Evolutionary conservation across 805 yeast species (phyloP).

Genomic region (Nakazawaea holstii): DNA sequence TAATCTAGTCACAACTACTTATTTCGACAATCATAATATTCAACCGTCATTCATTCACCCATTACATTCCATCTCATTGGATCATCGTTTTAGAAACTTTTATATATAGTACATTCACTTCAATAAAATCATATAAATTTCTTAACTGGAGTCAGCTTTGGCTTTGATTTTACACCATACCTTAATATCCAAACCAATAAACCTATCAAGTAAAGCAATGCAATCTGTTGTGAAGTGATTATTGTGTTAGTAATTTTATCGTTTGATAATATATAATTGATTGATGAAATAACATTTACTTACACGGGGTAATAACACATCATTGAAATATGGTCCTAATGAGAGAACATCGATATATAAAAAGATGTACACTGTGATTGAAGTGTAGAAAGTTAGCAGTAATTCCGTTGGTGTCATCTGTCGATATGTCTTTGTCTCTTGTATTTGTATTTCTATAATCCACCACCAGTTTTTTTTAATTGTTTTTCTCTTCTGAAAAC

Average conservation of each 20-base stretch:
- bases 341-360: conserved; percentile 5
- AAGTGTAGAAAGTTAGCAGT: neutral
- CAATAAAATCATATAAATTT: neutral
- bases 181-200: neutral
- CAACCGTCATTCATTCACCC: too few species aligned
- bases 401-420: conserved; percentile 8
- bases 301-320: conserved; percentile 1
- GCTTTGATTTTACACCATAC: neutral
- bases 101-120: neutral
- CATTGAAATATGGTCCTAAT: conserved; percentile 2
- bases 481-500: neutral
- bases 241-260: too few species aligned
- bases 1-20: neutral
- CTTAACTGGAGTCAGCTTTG: neutral
- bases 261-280: neutral
- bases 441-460: too few species aligned
- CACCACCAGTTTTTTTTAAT: neutral
- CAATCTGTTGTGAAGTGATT: neutral
- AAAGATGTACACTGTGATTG: neutral
- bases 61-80: too few species aligned
- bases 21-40: too few species aligned
- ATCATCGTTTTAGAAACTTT: too few species aligned
- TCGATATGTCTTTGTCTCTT: too few species aligned
- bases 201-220: neutral
- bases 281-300: neutral